Evolutionary conservation across 495 filamentous ascomycete genomes (phyloP).

Genomic region (Talaromyces stipitatus): DNA sequence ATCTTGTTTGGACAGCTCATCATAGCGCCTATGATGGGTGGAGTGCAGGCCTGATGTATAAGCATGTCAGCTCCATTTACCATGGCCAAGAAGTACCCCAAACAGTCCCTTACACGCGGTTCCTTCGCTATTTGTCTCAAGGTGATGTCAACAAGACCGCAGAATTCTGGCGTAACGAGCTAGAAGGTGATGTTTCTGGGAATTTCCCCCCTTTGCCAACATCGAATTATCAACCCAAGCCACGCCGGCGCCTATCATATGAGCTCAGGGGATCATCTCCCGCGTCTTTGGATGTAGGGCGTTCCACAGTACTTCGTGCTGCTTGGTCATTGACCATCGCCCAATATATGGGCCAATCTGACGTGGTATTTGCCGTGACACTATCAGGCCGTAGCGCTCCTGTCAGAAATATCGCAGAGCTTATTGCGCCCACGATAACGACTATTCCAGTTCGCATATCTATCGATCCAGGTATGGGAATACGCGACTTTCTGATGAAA

Average conservation of each 20-base stretch:
- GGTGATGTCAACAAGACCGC: constrained; percentile 2
- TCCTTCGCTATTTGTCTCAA: constrained; percentile 32
- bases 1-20: constrained; percentile 38
- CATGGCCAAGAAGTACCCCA: constrained; percentile 7
- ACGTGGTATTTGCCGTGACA: constrained; percentile 31
- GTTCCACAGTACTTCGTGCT: constrained; percentile 14
- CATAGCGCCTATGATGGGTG: constrained; percentile 58
- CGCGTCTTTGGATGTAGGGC: background rate
- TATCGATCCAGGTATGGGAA: constrained; percentile 7
- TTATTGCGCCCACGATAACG: constrained; percentile 36
- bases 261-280: background rate
- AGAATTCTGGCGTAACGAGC: constrained; percentile 24
- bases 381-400: constrained; percentile 14
- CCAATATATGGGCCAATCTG: constrained; percentile 14
- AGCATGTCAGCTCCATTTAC: constrained; percentile 55
- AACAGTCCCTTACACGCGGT: constrained; percentile 3
- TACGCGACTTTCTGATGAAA: constrained; percentile 27
- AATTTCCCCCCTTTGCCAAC: constrained; percentile 1
- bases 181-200: constrained; percentile 13
- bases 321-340: constrained; percentile 27
- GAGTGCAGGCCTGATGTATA: constrained; percentile 32
- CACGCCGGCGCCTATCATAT: background rate
- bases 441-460: constrained; percentile 49
- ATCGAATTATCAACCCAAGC: background rate
- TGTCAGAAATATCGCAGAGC: constrained; percentile 8